Evolutionary conservation across 2,329 filamentous ascomycete species (phyloP).

Genomic region (Uncinocarpus reesii): DNA sequence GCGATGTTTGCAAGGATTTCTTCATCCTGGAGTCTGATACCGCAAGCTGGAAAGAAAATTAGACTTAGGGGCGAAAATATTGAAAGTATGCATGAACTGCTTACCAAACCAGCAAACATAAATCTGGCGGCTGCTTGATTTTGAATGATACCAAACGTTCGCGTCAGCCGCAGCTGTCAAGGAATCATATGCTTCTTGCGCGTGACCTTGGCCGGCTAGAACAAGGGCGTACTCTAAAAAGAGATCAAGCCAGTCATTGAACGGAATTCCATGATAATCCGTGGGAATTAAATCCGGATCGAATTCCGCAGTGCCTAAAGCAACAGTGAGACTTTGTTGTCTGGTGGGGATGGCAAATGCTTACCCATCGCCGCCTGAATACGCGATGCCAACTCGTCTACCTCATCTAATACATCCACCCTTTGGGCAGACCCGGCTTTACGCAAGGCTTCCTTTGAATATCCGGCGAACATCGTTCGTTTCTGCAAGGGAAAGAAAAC

Average conservation of each 20-base stretch:
- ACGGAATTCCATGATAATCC: slow-evolving; percentile 66
- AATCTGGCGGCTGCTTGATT: slow-evolving; percentile 58
- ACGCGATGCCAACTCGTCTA: slow-evolving; percentile 37
- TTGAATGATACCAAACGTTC: slow-evolving; percentile 67
- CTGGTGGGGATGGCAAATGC: neutral
- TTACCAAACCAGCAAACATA: slow-evolving; percentile 66
- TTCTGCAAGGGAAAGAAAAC: slow-evolving; percentile 49
- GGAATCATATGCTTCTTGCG: slow-evolving; percentile 65
- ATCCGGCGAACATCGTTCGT: slow-evolving; percentile 42
- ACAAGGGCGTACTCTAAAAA: slow-evolving; percentile 80
- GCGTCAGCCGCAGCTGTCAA: slow-evolving; percentile 69
- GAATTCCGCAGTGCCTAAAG: slow-evolving; percentile 13
- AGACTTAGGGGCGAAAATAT: neutral
- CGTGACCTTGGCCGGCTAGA: slow-evolving; percentile 57
- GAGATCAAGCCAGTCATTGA: slow-evolving; percentile 76
- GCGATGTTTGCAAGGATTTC: slow-evolving; percentile 64
- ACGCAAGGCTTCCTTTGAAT: slow-evolving; percentile 34
- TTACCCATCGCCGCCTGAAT: slow-evolving; percentile 36
- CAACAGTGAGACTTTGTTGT: neutral
- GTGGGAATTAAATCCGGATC: slow-evolving; percentile 32
- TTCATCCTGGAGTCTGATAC: slow-evolving; percentile 65
- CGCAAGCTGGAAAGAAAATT: slow-evolving; percentile 52
- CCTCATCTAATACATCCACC: slow-evolving; percentile 32
- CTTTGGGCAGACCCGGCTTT: slow-evolving; percentile 30
- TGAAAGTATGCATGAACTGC: slow-evolving; percentile 19